Evolutionary conservation across 345 rosid species (phyloP), one percentile per base, ranked within the genome.

Genomic region (Salix koriyanagi): DNA sequence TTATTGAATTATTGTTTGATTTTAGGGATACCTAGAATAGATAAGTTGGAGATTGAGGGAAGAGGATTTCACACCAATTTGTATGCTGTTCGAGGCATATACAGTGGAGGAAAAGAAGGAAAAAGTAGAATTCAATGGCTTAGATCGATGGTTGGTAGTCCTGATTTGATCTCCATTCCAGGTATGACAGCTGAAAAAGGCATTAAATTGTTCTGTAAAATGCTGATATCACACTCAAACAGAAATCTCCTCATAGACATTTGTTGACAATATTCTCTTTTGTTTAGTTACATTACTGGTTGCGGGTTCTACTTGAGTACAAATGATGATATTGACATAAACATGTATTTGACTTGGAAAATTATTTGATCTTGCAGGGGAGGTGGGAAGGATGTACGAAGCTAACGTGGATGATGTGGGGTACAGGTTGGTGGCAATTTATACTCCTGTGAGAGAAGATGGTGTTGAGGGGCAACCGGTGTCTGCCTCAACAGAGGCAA

Each of bases 401-500:
- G 97, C 97, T 75, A 92, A 95, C 88, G 99, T 93, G n/a, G 99
- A 95, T 84, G 99, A 95, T 82, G 99, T 95, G 72, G 97, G 99
- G 32, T 95, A 95, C 82, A 88, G 99, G 79, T 75, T 95, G 67
- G 99, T 95, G 48, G 96, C 94, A 75, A 81, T 95, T 70, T 93
- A 92, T 79, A 90, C 97, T 73, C 99, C 97, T 16, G 76, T 89
- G 41, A 88, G 97, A 76, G 97, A 95, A 41, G 99, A 95, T 84
- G 99, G 97, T 77, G 85, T 90, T 39, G 97, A 94, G 85, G 98
- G 98, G 70, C 97, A 87, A 82, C 98, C 98, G 39, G 90, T 92
- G 79, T 94, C 98, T 79, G 97, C 97, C 79, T 92, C 99, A 69
- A 95, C 99, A 23, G 99, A 95, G 76, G 91, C 94, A 60, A 85